phyloP scores from a whole-genome alignment of 140 eudicot genomes.

The Oenanthe javanica region DNA sequence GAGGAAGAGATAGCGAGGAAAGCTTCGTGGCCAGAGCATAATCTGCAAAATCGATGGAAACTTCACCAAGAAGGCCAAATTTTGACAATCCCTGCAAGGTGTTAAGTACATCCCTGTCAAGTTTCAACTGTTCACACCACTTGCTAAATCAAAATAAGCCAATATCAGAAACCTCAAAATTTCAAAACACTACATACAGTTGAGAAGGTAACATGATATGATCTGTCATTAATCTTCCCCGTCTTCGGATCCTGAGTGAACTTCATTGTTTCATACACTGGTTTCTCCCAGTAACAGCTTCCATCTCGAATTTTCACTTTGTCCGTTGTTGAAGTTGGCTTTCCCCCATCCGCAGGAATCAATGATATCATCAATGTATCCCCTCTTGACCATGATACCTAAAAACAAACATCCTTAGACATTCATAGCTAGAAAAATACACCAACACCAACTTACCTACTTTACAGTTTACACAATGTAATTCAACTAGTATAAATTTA shows the following conservation, averaged over 20 bases:
- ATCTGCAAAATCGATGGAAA: constrained; percentile 69
- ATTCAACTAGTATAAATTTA: neutral
- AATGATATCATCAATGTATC: constrained; percentile 72
- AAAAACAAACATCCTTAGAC: constrained; percentile 6
- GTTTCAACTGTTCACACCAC: constrained; percentile 14
- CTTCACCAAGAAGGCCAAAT: constrained; percentile 84
- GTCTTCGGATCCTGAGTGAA: constrained; percentile 62
- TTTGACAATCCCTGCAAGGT: constrained; percentile 65
- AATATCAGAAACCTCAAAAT: constrained; percentile 11
- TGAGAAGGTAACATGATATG: constrained; percentile 58
- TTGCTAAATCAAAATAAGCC: constrained; percentile 16
- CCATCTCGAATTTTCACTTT: constrained; percentile 71
- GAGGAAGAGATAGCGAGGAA: constrained; percentile 63
- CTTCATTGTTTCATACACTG: constrained; percentile 74
- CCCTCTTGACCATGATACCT: constrained; percentile 54
- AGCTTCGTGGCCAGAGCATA: constrained; percentile 62
- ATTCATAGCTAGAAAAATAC: constrained; percentile 2
- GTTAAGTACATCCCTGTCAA: constrained; percentile 10
- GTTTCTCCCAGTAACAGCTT: constrained; percentile 85
- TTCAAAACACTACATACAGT: constrained; percentile 38
- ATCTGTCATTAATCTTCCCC: constrained; percentile 70
- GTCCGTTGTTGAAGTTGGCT: constrained; percentile 62
- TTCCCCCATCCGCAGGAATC: constrained; percentile 75
- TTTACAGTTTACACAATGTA: neutral
- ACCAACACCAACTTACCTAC: neutral